Base-by-base conservation (phyloP, 2,329 filamentous ascomycete species). In the Fusarium hostae region DNA sequence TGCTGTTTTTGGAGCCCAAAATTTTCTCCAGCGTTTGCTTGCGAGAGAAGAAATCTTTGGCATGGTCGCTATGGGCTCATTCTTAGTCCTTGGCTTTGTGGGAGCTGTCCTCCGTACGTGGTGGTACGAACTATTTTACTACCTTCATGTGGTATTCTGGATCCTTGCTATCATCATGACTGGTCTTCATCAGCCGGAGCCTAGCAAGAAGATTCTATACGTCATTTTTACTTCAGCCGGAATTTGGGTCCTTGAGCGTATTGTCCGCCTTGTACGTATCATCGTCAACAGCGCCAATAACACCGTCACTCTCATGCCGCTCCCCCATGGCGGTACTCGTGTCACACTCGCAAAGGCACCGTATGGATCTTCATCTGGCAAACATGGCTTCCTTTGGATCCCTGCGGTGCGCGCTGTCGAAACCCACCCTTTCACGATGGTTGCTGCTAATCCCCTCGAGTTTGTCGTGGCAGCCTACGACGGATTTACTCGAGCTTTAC, bases 311-410 rank as follows among this genome's bases (percentile, higher is more conserved):
- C 75, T 90, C n/a, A 82, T 84, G 28, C 85, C 88, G 9, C 83
- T 90, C 6, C 81, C 86, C 10, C 80, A 86, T 59, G 85, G 86
- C 7, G 87, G 84, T 52, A 89, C 87, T 22, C 85, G 87, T 40
- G 83, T 90, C n/a, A 82, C 84, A 0, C 79, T 90, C 35, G 79
- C 82, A 54, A 87, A 87, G 76, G 82, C 84, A 5, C 84, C 85
- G 2, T 66, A 82, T 1, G 78, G 80, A 5, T 85, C 85, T 2
- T 77, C 80, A 4, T 84, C 89, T 1, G 89, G 89, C 3, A 87
- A 87, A 67, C 90, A 92, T 75, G 88, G 87, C 72, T 91, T 90
- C 74, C 78, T 92, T 34, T 91, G 88, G 88, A 85, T 91, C 10
- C 90, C 90, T 0, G 80, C 80, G 8, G 84, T 91, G 51, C 85